Base-by-base conservation (phyloP, 257 asterid species). In the Solanum bulbocastanum region DNA sequence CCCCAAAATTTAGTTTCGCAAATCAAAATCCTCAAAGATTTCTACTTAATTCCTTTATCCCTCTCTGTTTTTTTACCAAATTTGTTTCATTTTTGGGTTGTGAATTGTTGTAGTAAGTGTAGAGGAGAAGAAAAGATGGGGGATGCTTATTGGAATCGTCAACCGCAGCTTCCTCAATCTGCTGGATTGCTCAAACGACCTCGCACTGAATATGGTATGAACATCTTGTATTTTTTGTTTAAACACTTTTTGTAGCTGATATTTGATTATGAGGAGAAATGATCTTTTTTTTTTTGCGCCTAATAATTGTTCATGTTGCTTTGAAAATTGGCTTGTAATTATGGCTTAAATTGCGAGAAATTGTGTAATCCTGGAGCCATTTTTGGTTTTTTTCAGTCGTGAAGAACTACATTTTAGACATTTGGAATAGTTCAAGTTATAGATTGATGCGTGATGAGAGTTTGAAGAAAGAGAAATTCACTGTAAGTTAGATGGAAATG, bases 81-180 rank as follows among this genome's bases (percentile, higher is more conserved):
- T 78, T 81, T 56, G n/a, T 56, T 52, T 20, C 9, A 42, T 8
- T 16, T 78, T 42, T 7, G 13, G 85, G 68, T 10, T 12, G 15
- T 25, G 5, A 42, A 5, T 71, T 60, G 20, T 27, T 35, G n/a
- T 10, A 4, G 11, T 60, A 20, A 35, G 15, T 40, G 46, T 36
- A 89, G 46, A 62, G 16, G 84, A 18, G 89, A 42, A 86, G 89
- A 75, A 22, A 91, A 87, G 90, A 93, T 92, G 93, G 93, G 90
- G 87, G 93, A 93, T 86, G 91, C 85, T 12, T 93, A 88, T 82
- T 91, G 94, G 95, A 88, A 83, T 87, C 89, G 91, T 40, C 91
- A 92, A 52, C 65, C 88, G 37, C 86, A 85, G 23, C 68, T 78
- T 87, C 88, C 88, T 33, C 91, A 89, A 84, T 78, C 89, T 25